A percentile compares a stretch with the other conserved stretches of the same genome.
Conservation (phyloP, 305 asterid genomes). For the Solanum hybrid region DNA sequence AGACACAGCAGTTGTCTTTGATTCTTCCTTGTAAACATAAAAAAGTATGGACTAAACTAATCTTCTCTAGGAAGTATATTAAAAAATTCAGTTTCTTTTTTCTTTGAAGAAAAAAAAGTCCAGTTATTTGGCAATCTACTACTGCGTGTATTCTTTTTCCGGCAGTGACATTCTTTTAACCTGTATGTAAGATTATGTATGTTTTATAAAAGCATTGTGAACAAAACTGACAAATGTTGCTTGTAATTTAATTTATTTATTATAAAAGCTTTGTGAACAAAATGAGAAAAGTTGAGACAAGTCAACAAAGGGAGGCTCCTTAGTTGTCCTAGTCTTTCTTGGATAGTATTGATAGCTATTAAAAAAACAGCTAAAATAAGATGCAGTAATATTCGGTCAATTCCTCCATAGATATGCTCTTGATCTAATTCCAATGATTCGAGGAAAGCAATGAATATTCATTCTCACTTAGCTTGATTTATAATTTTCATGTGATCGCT, state of each 20-base stretch:
- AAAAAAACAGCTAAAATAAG: no score
- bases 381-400: neutral
- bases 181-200: neutral
- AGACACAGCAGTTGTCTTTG: constrained; percentile 27
- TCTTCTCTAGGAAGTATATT: neutral
- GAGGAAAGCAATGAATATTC: neutral
- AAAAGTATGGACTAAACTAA: neutral
- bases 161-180: neutral
- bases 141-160: neutral
- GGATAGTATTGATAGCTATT: neutral
- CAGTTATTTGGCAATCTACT: neutral
- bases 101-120: neutral
- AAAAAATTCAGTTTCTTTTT: no score
- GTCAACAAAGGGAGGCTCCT: neutral
- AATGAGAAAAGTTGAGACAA: neutral
- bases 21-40: constrained; percentile 17
- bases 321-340: neutral
- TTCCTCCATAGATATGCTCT: neutral
- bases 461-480: neutral
- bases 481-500: neutral
- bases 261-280: neutral
- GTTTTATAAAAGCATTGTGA: neutral
- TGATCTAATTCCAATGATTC: neutral
- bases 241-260: neutral
- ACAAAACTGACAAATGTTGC: neutral